Evolutionary conservation across 140 eudicot genomes (phyloP).

Genomic region (Bidens hawaiensis): DNA sequence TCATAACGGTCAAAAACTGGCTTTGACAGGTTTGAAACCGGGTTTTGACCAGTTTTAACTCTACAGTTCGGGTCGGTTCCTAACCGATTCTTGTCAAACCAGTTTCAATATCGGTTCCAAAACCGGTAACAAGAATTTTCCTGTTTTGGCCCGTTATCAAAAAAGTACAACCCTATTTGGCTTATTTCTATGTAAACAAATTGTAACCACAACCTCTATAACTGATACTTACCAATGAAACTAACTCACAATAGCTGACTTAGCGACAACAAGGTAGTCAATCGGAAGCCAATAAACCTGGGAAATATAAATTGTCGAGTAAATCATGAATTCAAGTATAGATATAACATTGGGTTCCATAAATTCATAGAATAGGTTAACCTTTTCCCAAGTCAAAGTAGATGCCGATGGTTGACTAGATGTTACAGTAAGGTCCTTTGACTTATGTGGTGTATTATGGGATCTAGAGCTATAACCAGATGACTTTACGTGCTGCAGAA

Average conservation of each 20-base stretch:
- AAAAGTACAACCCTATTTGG: not conserved
- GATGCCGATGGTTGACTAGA: conserved; percentile 34
- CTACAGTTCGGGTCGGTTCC: too few species aligned
- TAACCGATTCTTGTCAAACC: too few species aligned
- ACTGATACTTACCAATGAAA: not conserved
- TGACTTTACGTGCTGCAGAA: conserved; percentile 45
- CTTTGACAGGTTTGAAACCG: too few species aligned
- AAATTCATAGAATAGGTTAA: conserved; percentile 12
- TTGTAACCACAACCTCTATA: not conserved
- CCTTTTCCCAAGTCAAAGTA: conserved; percentile 78
- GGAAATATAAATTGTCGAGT: not conserved
- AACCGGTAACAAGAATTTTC: not conserved
- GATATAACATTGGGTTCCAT: conserved; percentile 3
- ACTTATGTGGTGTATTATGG: conserved; percentile 59
- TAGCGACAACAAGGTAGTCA: conserved; percentile 86
- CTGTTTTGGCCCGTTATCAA: not conserved
- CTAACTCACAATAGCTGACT: conserved; percentile 83
- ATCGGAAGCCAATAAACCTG: conserved; percentile 94
- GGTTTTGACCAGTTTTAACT: too few species aligned
- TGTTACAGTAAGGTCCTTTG: conserved; percentile 43
- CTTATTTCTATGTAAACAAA: not conserved
- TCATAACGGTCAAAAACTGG: too few species aligned
- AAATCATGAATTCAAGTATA: conserved; percentile 14
- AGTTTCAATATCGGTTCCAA: too few species aligned
- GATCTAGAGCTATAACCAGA: conserved; percentile 69